Conservation (phyloP, 345 rosid genomes). For the Moricandia arvensis region DNA sequence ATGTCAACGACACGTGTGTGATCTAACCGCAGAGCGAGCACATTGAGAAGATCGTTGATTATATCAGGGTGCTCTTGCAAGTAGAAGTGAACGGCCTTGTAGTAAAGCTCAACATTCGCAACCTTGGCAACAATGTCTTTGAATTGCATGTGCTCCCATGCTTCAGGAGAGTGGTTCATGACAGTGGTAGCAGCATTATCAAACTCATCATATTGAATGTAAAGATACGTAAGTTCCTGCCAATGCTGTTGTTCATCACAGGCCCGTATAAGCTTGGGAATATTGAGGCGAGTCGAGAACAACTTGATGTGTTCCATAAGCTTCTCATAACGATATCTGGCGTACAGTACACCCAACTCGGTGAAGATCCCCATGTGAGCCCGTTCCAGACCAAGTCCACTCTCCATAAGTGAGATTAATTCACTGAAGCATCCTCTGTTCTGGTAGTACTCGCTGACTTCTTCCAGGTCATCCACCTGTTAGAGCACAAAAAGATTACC, state of each 20-base stretch:
- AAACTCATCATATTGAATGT: slow-evolving; percentile 91
- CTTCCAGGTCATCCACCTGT: slow-evolving; percentile 97
- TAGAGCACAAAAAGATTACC: slow-evolving; percentile 14
- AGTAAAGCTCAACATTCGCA: slow-evolving; percentile 95
- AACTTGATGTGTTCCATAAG: slow-evolving; percentile 99
- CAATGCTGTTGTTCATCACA: slow-evolving; percentile 99
- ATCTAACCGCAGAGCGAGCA: slow-evolving; percentile 92
- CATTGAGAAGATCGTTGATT: slow-evolving; percentile 91
- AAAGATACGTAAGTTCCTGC: slow-evolving; percentile 91
- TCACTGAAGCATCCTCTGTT: slow-evolving; percentile 98
- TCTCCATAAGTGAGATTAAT: slow-evolving; percentile 97
- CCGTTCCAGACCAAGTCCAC: slow-evolving; percentile 95
- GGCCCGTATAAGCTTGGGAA: slow-evolving; percentile 95
- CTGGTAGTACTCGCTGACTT: slow-evolving; percentile 96
- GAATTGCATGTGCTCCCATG: slow-evolving; percentile 99
- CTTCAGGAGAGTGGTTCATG: slow-evolving; percentile 99
- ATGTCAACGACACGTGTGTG: slow-evolving; percentile 98
- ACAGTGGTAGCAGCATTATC: slow-evolving; percentile 98
- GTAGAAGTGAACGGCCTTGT: slow-evolving; percentile 98
- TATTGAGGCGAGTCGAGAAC: slow-evolving; percentile 96
- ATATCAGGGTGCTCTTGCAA: slow-evolving; percentile 98
- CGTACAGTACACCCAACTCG: slow-evolving; percentile 95
- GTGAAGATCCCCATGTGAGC: slow-evolving; percentile 99
- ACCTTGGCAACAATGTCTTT: slow-evolving; percentile 92
- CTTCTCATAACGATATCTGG: slow-evolving; percentile 95